phyloP scores from a whole-genome alignment of 2,329 filamentous ascomycete genomes.

The Coleophoma cylindrospora region DNA sequence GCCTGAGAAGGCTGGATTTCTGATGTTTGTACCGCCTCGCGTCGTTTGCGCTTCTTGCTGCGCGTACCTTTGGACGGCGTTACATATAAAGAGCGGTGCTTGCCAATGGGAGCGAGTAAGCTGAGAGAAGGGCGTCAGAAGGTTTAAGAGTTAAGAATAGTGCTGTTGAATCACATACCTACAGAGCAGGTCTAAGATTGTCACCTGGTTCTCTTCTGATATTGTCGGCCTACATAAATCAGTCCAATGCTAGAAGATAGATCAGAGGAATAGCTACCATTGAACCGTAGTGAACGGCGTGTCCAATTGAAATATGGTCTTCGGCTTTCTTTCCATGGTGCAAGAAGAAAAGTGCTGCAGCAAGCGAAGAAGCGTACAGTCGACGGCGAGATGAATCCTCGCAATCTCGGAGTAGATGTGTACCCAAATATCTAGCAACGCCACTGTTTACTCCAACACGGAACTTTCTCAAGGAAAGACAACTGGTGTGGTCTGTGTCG shows the following conservation, averaged over 20 bases:
- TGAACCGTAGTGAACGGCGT: slow-evolving; percentile 55
- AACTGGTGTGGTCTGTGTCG: no score
- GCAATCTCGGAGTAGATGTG: no score
- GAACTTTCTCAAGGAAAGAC: no score
- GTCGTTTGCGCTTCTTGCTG: slow-evolving; percentile 46
- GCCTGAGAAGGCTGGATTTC: no score
- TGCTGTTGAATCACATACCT: slow-evolving; percentile 39
- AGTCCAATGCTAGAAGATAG: no score
- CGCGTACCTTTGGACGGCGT: slow-evolving; percentile 58
- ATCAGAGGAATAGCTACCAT: slow-evolving; percentile 41
- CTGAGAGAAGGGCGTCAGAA: slow-evolving; percentile 32
- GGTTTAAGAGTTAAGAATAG: slow-evolving; percentile 2
- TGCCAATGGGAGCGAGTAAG: slow-evolving; percentile 57
- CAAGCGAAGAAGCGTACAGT: no score
- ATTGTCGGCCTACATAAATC: slow-evolving; percentile 51
- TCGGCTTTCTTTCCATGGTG: slow-evolving; percentile 46
- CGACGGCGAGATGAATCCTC: no score
- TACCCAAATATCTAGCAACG: no score
- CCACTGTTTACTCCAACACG: no score
- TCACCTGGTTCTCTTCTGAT: slow-evolving; percentile 51
- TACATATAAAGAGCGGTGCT: slow-evolving; percentile 49
- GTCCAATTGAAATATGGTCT: slow-evolving; percentile 58
- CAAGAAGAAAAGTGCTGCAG: no score
- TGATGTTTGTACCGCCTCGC: slow-evolving; percentile 20
- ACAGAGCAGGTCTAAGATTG: slow-evolving; percentile 63